Evolutionary conservation across 345 rosid species (phyloP), one percentile per base, ranked within the genome.

Genomic region (Adansonia digitata): DNA sequence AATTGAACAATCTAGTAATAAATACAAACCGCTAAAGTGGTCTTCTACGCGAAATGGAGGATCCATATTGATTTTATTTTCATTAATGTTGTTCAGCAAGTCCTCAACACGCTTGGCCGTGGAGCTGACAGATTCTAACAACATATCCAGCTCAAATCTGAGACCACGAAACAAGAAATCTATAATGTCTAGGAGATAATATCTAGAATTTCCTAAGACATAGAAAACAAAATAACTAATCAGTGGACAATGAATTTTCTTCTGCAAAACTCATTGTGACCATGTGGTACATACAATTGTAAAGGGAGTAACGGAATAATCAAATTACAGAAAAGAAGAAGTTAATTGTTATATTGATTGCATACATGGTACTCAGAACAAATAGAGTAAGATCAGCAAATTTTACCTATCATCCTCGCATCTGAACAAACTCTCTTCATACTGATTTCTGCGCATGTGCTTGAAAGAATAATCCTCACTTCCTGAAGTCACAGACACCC

Each of bases 81-180:
- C 98, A 77, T 78, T 89, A 79, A 92, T 82, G 79, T 62, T 84
- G 75, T 82, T 91, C 78, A 93, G 77, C 75, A 93, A 78, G 39
- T 93, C 98, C 83, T 95, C 97, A 8, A 82, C 89, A 53, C 83
- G 90, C 88, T 95, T 89, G 61, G 91, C 85, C 61, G 99, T 85
- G 24, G 97, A 92, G 80, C 87, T 87, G 72, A 89, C 99, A 74
- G 98, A 93, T 81, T 95, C 99, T 80, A 95, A 81, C 86, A 95
- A 74, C 98, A 95, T 95, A 83, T 93, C 99, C 83, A 95, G 88
- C 92, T 95, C 98, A 87, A 95, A 95, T 83, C 99, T 93, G 82
- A 34, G 76, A 74, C 48, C 42, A 55, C 5, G 40, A 59, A 80
- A 31, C 37, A 75, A 75, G 14, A 72, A 69, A 12, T 24, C 49